phyloP scores from a whole-genome alignment of 2,329 filamentous ascomycete species.

The Xylariaceae sp. region DNA sequence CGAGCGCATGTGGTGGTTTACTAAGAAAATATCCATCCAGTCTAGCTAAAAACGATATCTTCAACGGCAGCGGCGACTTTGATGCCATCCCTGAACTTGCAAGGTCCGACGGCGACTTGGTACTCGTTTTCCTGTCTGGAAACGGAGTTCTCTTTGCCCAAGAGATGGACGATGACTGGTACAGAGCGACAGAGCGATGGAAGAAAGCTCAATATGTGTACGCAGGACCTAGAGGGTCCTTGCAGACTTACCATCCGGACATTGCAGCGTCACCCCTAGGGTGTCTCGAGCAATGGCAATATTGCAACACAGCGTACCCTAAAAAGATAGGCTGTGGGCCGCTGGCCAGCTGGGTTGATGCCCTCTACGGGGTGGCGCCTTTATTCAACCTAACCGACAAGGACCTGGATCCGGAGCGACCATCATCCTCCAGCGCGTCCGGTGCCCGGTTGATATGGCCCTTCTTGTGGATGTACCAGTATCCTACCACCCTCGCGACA shows the following conservation, averaged over 20 bases:
- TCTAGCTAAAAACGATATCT: too few relatives aligned
- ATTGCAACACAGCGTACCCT: conserved; percentile 1
- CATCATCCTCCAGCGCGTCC: neutral
- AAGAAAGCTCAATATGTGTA: neutral
- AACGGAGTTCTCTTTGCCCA: neutral
- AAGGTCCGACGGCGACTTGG: neutral
- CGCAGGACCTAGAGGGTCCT: neutral
- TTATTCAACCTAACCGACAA: conserved; percentile 2
- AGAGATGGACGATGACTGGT: neutral
- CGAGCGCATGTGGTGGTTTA: too few relatives aligned
- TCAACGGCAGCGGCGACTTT: too few relatives aligned
- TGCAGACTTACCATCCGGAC: neutral
- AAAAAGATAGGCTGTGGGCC: neutral
- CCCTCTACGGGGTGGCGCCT: neutral
- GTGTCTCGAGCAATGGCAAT: conserved; percentile 6
- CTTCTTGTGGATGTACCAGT: too few relatives aligned
- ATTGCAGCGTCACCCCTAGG: conserved; percentile 3
- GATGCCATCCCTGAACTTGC: neutral
- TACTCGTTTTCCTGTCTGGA: neutral
- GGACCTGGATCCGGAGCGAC: neutral
- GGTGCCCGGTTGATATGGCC: neutral
- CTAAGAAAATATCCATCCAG: too few relatives aligned
- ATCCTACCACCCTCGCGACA: neutral
- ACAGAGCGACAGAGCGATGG: neutral
- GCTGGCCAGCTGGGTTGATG: neutral